Evolutionary conservation across 2,329 filamentous ascomycete species (phyloP).

Genomic region (Xylariaceae sp.): DNA sequence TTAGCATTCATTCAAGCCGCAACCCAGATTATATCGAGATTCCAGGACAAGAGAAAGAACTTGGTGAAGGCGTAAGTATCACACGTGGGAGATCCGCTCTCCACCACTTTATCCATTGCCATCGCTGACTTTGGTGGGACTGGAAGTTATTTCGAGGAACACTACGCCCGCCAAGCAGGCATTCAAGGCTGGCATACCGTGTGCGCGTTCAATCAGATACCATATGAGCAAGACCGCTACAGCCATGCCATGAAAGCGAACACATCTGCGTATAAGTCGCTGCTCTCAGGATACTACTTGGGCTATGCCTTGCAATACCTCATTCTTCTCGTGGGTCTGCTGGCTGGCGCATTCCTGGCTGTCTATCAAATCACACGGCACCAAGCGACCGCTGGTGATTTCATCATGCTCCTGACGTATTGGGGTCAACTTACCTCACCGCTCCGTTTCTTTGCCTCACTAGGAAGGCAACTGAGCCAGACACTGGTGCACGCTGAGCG

Average conservation of each 20-base stretch:
- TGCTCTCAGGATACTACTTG: slow-evolving; percentile 39
- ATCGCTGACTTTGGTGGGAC: neutral
- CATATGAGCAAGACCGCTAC: slow-evolving; percentile 48
- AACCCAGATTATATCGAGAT: slow-evolving; percentile 41
- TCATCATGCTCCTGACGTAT: slow-evolving; percentile 65
- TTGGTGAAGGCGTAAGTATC: slow-evolving; percentile 38
- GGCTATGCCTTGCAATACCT: slow-evolving; percentile 51
- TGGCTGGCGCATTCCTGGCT: slow-evolving; percentile 53
- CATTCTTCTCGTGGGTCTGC: slow-evolving; percentile 61
- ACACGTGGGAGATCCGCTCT: neutral
- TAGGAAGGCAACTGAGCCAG: slow-evolving; percentile 49
- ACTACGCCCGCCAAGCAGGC: slow-evolving; percentile 47
- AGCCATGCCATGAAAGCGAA: slow-evolving; percentile 39
- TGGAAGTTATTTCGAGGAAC: slow-evolving; percentile 41
- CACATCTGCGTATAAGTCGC: slow-evolving; percentile 28
- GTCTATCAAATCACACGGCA: slow-evolving; percentile 60
- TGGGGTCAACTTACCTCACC: slow-evolving; percentile 67
- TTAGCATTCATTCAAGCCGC: slow-evolving; percentile 49
- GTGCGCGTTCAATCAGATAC: slow-evolving; percentile 51
- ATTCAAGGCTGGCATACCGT: slow-evolving; percentile 54
- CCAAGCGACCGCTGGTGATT: slow-evolving; percentile 55
- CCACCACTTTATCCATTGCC: neutral
- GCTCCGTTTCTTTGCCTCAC: slow-evolving; percentile 58
- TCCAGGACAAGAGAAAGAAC: slow-evolving; percentile 41
- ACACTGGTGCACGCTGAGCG: slow-evolving; percentile 52